phyloP scores from a whole-genome alignment of 108 stramenopile genomes.

The Nitzschia palea region DNA sequence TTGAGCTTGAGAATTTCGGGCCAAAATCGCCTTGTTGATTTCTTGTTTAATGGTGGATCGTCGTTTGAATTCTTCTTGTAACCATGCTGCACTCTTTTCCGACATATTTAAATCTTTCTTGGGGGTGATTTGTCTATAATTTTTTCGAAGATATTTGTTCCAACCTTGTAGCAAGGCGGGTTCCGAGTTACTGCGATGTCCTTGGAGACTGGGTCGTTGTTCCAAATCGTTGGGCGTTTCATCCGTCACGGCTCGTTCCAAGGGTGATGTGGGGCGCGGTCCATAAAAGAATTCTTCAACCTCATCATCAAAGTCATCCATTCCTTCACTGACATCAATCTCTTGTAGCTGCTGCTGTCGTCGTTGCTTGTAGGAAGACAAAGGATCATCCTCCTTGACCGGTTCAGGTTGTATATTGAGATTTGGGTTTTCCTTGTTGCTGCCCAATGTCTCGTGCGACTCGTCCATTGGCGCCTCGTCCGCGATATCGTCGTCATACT shows the following conservation, averaged over 20 bases:
- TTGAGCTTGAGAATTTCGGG: neutral
- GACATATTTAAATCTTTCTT: slow-evolving; percentile 35
- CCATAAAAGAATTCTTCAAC: neutral
- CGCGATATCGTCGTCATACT: too few species aligned
- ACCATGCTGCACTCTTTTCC: slow-evolving; percentile 33
- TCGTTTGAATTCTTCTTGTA: slow-evolving; percentile 29
- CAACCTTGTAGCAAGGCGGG: too few species aligned
- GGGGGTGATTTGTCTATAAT: slow-evolving; percentile 21
- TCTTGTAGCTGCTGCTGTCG: too few species aligned
- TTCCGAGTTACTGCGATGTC: neutral
- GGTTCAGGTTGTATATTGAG: too few species aligned
- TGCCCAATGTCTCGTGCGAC: too few species aligned
- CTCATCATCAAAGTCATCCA: too few species aligned
- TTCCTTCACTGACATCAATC: too few species aligned
- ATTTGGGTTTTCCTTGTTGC: too few species aligned
- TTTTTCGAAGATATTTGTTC: slow-evolving; percentile 8
- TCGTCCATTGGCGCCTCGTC: too few species aligned
- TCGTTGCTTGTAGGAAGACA: too few species aligned
- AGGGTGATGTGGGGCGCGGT: neutral
- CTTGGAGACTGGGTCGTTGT: too few species aligned
- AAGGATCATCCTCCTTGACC: too few species aligned
- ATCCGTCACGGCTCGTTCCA: neutral
- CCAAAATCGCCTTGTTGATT: slow-evolving; percentile 32
- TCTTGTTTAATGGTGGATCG: slow-evolving; percentile 28
- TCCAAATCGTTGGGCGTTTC: neutral